Evolutionary conservation across 768 basidiomycete species (phyloP), one percentile per base, ranked within the genome.

Genomic region (Pulveroboletus sp.): DNA sequence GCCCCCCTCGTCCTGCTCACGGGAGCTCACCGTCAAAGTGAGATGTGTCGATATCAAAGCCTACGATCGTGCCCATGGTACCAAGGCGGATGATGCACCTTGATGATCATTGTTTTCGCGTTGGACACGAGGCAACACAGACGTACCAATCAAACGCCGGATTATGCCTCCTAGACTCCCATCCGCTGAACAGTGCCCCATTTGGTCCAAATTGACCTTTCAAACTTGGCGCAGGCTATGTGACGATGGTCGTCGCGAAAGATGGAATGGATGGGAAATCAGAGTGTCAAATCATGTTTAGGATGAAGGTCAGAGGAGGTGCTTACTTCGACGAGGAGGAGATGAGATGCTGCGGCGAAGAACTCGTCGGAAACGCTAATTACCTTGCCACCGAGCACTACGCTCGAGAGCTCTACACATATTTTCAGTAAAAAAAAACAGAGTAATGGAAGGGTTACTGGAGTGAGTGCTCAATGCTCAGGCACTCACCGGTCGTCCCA

Each of bases 121-220:
- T 9, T 15, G 6, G 7, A 31, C 8, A 28, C 15, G n/a, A 12
- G 1, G 31, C 18, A 24, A 46, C 40, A 8, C 14, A 11, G 43
- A 49, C 70, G 43, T 57, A 92, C 95, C 96, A 98, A 67, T 99
- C 96, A 60, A 84, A 81, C 2, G 76, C 62, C 1, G 87, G 82
- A 68, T 96, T 97, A 68, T 99, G 96, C 57, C 96, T 73, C 37
- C 93, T 74, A 26, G 78, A 79, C 67, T 99, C 96, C 96, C 96
- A 99, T 46, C 94, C 96, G 56, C 86, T 90, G 68, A 78, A 98
- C 21, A 97, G 70, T 0, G 95, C 95, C 21, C 96, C 96, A 37
- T 93, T 95, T 3, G 93, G 89, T 7, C 95, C 95, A 59, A 93
- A 99, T 58, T 93, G 91, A n/a, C 96, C 96, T 68, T 94, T 93